phyloP scores from a whole-genome alignment of 78 protist species.

The Planoprotostelium fungivorum region DNA sequence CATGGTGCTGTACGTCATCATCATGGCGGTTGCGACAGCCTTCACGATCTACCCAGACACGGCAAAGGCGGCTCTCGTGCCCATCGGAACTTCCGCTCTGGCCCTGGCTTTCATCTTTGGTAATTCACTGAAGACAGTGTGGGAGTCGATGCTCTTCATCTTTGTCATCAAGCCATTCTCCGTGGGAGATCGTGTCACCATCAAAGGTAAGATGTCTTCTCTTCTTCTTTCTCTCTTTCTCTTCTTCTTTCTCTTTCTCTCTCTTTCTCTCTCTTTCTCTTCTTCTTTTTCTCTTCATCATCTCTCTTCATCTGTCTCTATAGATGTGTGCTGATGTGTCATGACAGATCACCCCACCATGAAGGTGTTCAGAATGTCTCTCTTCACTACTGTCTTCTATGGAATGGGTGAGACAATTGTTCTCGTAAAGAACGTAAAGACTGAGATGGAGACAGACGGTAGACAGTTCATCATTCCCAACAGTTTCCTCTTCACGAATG shows the following conservation, averaged over 20 bases:
- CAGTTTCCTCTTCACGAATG: not conserved
- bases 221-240: no score
- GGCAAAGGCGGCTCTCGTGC: not conserved
- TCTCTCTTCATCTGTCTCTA: no score
- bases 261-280: no score
- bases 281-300: no score
- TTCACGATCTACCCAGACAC: not conserved
- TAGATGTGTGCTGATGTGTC: no score
- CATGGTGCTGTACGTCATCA: not conserved
- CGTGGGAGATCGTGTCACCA: not conserved
- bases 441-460: not conserved
- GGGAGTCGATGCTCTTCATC: conserved; percentile 7
- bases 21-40: not conserved
- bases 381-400: not conserved
- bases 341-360: not conserved
- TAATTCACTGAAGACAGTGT: not conserved
- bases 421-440: no score
- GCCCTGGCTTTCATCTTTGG: conserved; percentile 5
- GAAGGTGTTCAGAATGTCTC: not conserved
- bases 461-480: conserved; percentile 4
- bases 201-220: not conserved
- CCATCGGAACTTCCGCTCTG: not conserved
- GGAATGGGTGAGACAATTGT: not conserved
- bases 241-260: no score
- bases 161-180: not conserved